These are phyloP conservation scores for Backusella tarrabulga DNA, from an alignment of 192 early-diverging fungal genomes.

Conservation along the genomic window DNA sequence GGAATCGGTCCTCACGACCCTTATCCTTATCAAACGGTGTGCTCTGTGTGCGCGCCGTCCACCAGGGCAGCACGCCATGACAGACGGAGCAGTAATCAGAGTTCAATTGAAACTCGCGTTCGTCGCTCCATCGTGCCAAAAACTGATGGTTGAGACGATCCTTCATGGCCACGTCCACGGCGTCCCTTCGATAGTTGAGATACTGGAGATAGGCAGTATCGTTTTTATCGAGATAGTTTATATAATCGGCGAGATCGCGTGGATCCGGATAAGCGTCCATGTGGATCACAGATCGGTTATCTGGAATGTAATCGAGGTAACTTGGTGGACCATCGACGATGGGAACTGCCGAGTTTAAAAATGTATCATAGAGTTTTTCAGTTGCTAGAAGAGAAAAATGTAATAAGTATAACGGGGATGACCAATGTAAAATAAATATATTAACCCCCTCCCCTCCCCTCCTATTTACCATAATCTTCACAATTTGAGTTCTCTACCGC, in stretches of 20 bases:
- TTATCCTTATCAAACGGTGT: neutral
- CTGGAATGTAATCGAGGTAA: conserved; percentile 10
- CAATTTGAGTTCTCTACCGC: conserved; percentile 23
- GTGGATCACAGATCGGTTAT: neutral
- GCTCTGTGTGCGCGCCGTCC: neutral
- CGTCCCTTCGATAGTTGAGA: neutral
- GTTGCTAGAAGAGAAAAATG: conserved; percentile 13
- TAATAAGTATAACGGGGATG: neutral
- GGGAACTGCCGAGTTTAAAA: conserved; percentile 4
- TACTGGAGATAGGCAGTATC: conserved; percentile 13
- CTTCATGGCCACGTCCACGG: neutral
- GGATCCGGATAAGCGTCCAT: conserved; percentile 27
- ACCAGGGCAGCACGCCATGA: neutral
- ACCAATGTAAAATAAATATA: neutral
- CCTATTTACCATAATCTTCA: conserved; percentile 24
- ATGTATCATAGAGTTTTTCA: conserved; percentile 20
- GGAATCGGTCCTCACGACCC: neutral
- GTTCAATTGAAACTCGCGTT: neutral
- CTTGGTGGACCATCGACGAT: conserved; percentile 18
- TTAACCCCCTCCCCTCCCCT: neutral
- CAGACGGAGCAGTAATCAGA: conserved; percentile 19
- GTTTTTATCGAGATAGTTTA: conserved; percentile 10
- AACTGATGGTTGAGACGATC: conserved; percentile 2
- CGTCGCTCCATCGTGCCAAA: conserved; percentile 11
- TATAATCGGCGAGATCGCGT: conserved; percentile 17